Evolutionary conservation across 2,329 filamentous ascomycete species (phyloP), one percentile per base, ranked within the genome.

Genomic region (Aspergillus novofumigatus): DNA sequence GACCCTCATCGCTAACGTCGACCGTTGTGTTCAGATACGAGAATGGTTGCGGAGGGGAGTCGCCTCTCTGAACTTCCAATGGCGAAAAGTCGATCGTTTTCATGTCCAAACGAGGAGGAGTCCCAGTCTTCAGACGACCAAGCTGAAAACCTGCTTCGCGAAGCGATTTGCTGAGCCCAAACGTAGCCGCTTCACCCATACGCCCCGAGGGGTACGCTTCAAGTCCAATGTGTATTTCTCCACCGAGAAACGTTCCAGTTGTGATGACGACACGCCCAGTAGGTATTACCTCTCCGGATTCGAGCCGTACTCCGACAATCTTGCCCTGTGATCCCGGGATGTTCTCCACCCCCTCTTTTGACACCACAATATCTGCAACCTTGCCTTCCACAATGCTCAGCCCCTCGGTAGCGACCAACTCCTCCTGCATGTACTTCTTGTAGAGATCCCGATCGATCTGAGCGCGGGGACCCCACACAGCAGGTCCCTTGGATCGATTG

Each of bases 401-500:
- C 61, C 92, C 92, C 41, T 86, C 82, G 62, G 96, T 97, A 3
- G 80, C 76, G 60, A 85, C 77, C 64, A 99, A 84, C 77, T 97
- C 92, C 67, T 91, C 89, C 59, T 84, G 85, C 94, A 99, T 97
- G 71, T 96, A 83, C 68, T 85, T 87, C 76, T 92, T 89, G 77
- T 97, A 99, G 42, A 99, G 78, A 59, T 83, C 83, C 59, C 94
- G 86, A 74, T 99, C 94, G 72, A 99, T 97, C 79, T 99, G 94
- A 50, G 94, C 94, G 54, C 94, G 84, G 0, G 94, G 94, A 10
- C 94, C 94, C 94, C 94, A 99, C 26, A 99, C 94, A 3, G 94
- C 94, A 4, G 93, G 91, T 0, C 94, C 94, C 70, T 97, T 97
- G 62, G 85, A 89, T 52, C 86, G 81, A 74, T 99, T 99, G 68